These are phyloP conservation scores for Coccomyxa sp. DNA, from an alignment of 139 green algal genomes.

Conservation along the genomic window DNA sequence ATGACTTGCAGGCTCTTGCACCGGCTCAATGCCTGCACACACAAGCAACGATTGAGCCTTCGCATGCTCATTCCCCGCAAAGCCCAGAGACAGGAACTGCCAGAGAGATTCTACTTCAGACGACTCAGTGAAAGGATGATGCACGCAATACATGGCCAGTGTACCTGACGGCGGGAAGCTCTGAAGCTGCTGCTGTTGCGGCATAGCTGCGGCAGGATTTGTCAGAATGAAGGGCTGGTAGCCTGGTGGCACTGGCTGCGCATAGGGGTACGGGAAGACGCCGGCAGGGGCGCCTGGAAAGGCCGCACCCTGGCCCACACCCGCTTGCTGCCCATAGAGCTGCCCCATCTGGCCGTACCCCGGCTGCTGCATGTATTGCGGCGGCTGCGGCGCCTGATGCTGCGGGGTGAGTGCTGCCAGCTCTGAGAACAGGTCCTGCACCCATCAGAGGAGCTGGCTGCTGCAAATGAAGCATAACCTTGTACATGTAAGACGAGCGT, in stretches of 20 bases:
- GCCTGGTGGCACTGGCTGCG: not conserved
- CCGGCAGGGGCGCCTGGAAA: no score
- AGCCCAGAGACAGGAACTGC: no score
- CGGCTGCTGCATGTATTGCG: not conserved
- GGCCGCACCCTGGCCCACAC: no score
- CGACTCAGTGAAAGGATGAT: no score
- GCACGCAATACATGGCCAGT: not conserved
- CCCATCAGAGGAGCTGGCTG: not conserved
- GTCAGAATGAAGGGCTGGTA: not conserved
- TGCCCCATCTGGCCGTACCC: not conserved
- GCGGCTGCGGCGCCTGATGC: not conserved
- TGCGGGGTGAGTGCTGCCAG: not conserved
- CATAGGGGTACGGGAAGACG: not conserved
- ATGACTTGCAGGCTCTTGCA: no score
- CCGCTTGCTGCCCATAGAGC: not conserved
- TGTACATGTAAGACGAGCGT: no score
- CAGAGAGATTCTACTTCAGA: no score
- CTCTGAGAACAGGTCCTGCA: conserved; percentile 5
- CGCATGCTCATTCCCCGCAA: no score
- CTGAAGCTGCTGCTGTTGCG: not conserved
- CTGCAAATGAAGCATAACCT: no score
- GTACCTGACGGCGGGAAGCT: not conserved
- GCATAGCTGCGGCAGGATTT: not conserved
- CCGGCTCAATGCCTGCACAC: not conserved
- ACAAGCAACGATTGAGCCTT: no score